phyloP scores from a whole-genome alignment of 768 basidiomycete genomes.

The Mycena amicta region DNA sequence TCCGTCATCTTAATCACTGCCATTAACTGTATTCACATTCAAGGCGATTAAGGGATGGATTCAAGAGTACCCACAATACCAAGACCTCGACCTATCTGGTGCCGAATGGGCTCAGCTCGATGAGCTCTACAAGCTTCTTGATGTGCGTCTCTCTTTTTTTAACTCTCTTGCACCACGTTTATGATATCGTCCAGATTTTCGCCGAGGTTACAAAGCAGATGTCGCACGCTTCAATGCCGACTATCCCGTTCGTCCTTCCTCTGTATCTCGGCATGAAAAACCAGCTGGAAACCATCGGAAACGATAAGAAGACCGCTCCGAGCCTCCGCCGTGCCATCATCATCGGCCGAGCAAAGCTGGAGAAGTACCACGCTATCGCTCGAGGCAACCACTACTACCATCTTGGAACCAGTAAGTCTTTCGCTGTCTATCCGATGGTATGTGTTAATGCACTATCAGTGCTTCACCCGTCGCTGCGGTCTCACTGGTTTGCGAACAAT shows the following conservation, averaged over 20 bases:
- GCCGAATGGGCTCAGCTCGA: conserved; percentile 27
- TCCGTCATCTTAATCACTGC: not conserved
- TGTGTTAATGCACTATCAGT: too few species aligned
- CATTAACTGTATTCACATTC: not conserved
- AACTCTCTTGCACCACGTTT: not conserved
- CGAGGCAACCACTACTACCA: conserved; percentile 27
- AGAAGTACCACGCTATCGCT: conserved; percentile 28
- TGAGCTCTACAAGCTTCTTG: conserved; percentile 22
- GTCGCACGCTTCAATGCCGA: conserved; percentile 27
- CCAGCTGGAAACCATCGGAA: conserved; percentile 18
- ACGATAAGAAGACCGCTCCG: not conserved
- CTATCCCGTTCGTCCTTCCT: conserved; percentile 35
- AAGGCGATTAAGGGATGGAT: conserved; percentile 39
- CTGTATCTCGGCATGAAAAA: conserved; percentile 30
- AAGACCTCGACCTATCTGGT: conserved; percentile 16
- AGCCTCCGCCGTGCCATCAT: conserved; percentile 24
- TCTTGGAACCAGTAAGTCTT: conserved; percentile 31
- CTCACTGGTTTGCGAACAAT: conserved; percentile 24
- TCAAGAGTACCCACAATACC: conserved; percentile 19
- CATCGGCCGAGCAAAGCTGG: conserved; percentile 30
- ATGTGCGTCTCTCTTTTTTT: conserved; percentile 13
- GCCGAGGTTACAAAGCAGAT: conserved; percentile 31
- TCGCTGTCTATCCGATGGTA: too few species aligned
- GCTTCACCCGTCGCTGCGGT: conserved; percentile 29
- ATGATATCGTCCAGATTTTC: conserved; percentile 28